Evolutionary conservation across 345 rosid genomes (phyloP).

Genomic region (Citrus mangshanensis): DNA sequence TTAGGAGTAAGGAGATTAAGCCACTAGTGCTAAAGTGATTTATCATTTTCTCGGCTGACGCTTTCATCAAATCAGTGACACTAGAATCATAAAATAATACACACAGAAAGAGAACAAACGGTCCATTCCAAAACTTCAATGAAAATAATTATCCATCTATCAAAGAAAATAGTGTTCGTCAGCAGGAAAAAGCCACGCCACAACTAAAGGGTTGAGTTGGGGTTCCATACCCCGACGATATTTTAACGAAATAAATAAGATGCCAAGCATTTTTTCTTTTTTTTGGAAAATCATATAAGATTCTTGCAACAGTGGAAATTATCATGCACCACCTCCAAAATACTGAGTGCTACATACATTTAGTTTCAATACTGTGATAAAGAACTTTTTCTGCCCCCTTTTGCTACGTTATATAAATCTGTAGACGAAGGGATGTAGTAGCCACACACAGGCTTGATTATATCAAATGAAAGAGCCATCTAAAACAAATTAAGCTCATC

Average conservation of each 20-base stretch:
- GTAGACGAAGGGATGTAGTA: no score
- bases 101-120: not conserved
- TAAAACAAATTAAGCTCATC: conserved; percentile 8
- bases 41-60: no score
- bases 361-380: not conserved
- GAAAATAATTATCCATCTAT: not conserved
- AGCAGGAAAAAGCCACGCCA: not conserved
- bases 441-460: not conserved
- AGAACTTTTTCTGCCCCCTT: not conserved
- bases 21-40: no score
- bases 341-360: not conserved
- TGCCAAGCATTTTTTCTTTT: not conserved
- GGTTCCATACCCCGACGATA: no score
- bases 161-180: not conserved
- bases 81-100: not conserved
- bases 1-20: not conserved
- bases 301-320: not conserved
- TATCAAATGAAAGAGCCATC: not conserved
- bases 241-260: no score
- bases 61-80: not conserved
- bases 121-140: not conserved
- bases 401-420: not conserved
- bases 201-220: no score
- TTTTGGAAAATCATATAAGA: not conserved
- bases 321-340: not conserved